Conservation (phyloP, 2,329 filamentous ascomycete genomes). For the Talaromyces sp. region DNA sequence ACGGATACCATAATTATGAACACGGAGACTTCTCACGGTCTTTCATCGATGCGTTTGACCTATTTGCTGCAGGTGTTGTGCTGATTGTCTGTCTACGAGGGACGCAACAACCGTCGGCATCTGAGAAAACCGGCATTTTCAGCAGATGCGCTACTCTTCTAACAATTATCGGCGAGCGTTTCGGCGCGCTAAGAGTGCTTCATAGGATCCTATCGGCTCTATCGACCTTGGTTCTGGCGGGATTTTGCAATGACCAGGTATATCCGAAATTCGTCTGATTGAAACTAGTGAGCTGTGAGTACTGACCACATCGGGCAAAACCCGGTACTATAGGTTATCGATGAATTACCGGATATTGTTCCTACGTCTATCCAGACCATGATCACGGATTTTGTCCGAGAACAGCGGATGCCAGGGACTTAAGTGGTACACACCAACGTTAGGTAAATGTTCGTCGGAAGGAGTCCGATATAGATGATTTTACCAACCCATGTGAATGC, state of each 20-base stretch:
- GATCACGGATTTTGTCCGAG: not conserved
- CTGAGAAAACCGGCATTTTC: not conserved
- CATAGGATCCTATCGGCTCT: conserved; percentile 15
- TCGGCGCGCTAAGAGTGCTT: not conserved
- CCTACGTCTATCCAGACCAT: not conserved
- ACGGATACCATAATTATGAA: not conserved
- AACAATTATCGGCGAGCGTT: not conserved
- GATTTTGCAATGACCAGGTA: not conserved
- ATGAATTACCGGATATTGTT: not conserved
- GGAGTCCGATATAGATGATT: not conserved
- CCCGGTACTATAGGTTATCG: not conserved
- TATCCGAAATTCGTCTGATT: not conserved
- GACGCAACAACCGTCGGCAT: not conserved
- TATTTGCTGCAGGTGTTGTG: not conserved
- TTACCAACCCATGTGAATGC: not conserved
- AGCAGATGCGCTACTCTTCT: not conserved
- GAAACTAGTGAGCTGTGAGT: not conserved
- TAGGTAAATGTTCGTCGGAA: not conserved
- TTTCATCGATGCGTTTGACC: not conserved
- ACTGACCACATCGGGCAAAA: not conserved
- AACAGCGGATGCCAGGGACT: not conserved
- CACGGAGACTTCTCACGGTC: not conserved
- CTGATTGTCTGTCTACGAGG: not conserved
- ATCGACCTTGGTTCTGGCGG: conserved; percentile 6
- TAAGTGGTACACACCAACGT: too few species aligned